A percentile compares a stretch with the other conserved stretches of the same genome.
Conservation (phyloP, 2,329 filamentous ascomycete genomes). For the Ophiobolus disseminans region DNA sequence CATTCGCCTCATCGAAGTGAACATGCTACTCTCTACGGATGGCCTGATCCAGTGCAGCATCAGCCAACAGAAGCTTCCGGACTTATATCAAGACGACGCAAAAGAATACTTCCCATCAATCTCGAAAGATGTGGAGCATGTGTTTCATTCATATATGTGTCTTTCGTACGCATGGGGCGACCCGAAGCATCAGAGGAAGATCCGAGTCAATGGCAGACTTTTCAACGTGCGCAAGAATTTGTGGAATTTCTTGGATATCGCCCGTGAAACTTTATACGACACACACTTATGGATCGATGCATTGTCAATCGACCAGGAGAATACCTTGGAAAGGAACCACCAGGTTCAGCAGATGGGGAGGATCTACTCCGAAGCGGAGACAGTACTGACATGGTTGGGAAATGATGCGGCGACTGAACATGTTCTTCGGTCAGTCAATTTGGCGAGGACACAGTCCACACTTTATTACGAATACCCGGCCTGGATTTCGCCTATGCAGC, state of each 20-base stretch:
- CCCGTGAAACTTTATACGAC: neutral
- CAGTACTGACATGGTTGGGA: conserved; percentile 3
- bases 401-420: neutral
- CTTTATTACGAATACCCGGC: neutral
- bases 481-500: neutral
- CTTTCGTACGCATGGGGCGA: conserved; percentile 7
- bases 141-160: neutral
- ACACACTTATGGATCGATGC: conserved; percentile 5
- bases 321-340: conserved; percentile 1
- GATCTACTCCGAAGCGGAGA: neutral
- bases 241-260: neutral
- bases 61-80: neutral
- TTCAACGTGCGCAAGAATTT: conserved; percentile 3
- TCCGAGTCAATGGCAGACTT: neutral
- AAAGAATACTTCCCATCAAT: too few relatives aligned
- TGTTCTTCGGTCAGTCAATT: neutral
- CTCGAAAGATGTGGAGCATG: too few relatives aligned
- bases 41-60: neutral
- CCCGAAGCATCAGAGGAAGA: neutral
- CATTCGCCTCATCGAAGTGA: neutral
- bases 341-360: conserved; percentile 7
- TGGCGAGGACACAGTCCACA: neutral
- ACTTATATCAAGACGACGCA: too few relatives aligned
- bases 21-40: neutral
- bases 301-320: conserved; percentile 1